phyloP scores from a whole-genome alignment of 768 basidiomycete species.

The Lactarius deliciosus region DNA sequence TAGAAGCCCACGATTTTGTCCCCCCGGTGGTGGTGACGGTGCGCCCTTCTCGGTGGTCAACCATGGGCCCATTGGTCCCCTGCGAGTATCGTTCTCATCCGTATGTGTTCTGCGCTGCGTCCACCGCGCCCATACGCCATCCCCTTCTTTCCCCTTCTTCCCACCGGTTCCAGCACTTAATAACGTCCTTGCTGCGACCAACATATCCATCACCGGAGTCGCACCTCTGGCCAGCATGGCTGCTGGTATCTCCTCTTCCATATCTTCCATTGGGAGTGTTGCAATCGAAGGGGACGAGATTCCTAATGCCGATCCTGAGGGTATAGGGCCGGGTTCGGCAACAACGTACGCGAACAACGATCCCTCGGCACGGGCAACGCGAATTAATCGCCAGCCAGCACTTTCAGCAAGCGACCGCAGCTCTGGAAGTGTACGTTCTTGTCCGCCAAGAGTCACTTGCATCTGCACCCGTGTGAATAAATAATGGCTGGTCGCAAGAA shows the following conservation, averaged over 20 bases:
- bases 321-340: conserved; percentile 60
- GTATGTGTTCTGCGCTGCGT: conserved; percentile 20
- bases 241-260: conserved; percentile 26
- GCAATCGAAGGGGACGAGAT: conserved; percentile 7
- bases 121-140: conserved; percentile 25
- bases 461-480: conserved; percentile 43
- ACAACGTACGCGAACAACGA: conserved; percentile 71
- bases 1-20: conserved; percentile 27
- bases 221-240: conserved; percentile 21
- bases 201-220: conserved; percentile 28
- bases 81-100: conserved; percentile 24
- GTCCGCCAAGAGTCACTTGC: conserved; percentile 65
- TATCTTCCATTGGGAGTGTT: not conserved
- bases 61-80: conserved; percentile 8
- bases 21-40: conserved; percentile 8
- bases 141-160: conserved; percentile 18
- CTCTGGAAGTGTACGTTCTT: conserved; percentile 67
- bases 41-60: conserved; percentile 11
- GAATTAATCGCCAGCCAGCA: conserved; percentile 61
- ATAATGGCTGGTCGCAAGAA: not conserved
- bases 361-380: conserved; percentile 56
- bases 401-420: conserved; percentile 50
- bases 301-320: conserved; percentile 30
- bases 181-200: conserved; percentile 25
- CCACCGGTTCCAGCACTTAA: conserved; percentile 20